Percentiles rank a stretch among this genome's conserved stretches.
phyloP scores from a whole-genome alignment of 2,329 filamentous ascomycete species.

The Penicillium sp. region DNA sequence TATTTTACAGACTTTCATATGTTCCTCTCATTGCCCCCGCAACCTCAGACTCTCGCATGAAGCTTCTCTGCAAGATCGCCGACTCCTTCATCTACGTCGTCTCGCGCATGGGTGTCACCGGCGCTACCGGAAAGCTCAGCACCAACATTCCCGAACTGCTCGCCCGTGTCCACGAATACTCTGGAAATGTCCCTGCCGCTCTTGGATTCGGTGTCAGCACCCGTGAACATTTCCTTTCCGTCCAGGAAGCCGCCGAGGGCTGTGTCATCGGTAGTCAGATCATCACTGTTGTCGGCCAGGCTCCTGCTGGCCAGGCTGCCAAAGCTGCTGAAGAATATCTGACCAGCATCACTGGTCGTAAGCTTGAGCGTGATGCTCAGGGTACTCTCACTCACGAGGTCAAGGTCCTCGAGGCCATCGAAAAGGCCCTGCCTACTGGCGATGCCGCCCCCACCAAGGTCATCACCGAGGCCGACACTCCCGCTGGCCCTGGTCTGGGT shows the following conservation, averaged over 20 bases:
- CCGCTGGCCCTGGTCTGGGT: conserved; percentile 70
- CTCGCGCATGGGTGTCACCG: conserved; percentile 94
- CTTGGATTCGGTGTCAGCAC: conserved; percentile 98
- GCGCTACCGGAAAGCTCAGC: conserved; percentile 82
- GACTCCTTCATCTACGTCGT: conserved; percentile 99
- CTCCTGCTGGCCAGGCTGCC: conserved; percentile 66
- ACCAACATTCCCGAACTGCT: conserved; percentile 80
- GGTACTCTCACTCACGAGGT: conserved; percentile 65
- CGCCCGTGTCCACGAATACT: conserved; percentile 86
- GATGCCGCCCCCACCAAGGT: conserved; percentile 62
- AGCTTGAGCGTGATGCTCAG: conserved; percentile 49
- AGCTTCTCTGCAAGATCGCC: conserved; percentile 91
- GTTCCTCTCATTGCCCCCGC: conserved; percentile 95
- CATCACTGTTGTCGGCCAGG: conserved; percentile 75
- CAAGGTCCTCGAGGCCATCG: conserved; percentile 70
- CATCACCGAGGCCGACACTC: conserved; percentile 61
- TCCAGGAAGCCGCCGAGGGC: conserved; percentile 83
- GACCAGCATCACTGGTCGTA: conserved; percentile 68
- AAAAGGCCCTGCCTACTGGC: conserved; percentile 61
- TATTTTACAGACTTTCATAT: conserved; percentile 73
- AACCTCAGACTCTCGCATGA: conserved; percentile 92
- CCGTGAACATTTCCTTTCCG: conserved; percentile 85
- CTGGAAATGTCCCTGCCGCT: conserved; percentile 84
- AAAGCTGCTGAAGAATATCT: conserved; percentile 87
- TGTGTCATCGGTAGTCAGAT: conserved; percentile 98